phyloP scores from a whole-genome alignment of 164 flowering plant species.

The Buxus sempervirens region DNA sequence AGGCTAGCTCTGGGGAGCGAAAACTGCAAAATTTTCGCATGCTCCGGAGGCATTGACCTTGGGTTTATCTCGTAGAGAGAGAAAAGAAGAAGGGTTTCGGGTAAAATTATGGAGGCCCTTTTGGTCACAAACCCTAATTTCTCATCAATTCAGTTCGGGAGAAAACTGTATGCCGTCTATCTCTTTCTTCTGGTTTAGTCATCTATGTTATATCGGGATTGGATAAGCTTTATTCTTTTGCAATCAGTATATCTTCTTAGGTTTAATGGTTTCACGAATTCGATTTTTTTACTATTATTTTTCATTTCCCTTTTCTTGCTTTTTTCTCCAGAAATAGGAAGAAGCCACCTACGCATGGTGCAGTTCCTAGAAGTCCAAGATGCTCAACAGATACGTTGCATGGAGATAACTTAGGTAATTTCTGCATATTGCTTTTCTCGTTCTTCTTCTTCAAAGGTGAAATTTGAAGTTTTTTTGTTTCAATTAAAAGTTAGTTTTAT shows the following conservation, averaged over 20 bases:
- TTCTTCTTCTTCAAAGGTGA: background rate
- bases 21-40: too few species aligned
- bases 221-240: background rate
- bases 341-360: constrained; percentile 6
- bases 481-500: background rate
- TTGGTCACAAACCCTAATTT: constrained; percentile 29
- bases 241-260: background rate
- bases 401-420: constrained; percentile 25
- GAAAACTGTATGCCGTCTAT: constrained; percentile 20
- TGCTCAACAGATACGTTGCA: constrained; percentile 31
- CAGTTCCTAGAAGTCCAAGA: constrained; percentile 14
- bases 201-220: background rate
- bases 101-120: constrained; percentile 20
- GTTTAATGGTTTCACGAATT: background rate
- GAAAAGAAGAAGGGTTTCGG: background rate
- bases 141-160: constrained; percentile 20
- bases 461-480: background rate
- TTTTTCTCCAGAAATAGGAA: constrained; percentile 7
- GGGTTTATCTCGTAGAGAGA: background rate
- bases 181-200: constrained; percentile 9
- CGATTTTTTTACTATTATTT: background rate
- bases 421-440: background rate
- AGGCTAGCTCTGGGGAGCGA: too few species aligned
- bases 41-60: too few species aligned
- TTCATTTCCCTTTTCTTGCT: background rate